phyloP scores from a whole-genome alignment of 2,329 filamentous ascomycete species.

The Massarina eburnea region DNA sequence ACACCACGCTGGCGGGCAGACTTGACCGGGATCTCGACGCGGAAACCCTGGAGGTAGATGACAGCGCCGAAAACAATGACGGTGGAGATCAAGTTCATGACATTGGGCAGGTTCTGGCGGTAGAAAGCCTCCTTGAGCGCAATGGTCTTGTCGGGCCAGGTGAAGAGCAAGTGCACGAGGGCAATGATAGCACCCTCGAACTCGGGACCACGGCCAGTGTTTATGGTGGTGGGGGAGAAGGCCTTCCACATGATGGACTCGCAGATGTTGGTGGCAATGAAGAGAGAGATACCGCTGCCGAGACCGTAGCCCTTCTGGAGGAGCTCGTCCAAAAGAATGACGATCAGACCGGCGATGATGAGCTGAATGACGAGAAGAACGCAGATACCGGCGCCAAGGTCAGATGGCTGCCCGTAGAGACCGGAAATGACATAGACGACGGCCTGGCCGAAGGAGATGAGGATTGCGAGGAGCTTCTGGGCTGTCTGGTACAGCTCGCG shows the following conservation, averaged over 20 bases:
- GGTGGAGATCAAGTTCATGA: constrained; percentile 97
- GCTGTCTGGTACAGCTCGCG: constrained; percentile 99
- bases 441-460: constrained; percentile 94
- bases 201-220: constrained; percentile 97
- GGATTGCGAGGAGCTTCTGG: constrained; percentile 89
- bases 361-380: constrained; percentile 98
- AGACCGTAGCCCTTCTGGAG: constrained; percentile 99
- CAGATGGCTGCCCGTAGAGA: constrained; percentile 93
- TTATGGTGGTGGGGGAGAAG: constrained; percentile 98
- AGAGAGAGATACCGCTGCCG: constrained; percentile 96
- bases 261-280: constrained; percentile 99
- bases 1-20: constrained; percentile 98
- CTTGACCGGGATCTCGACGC: constrained; percentile 99
- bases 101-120: constrained; percentile 97
- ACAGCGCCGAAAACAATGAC: constrained; percentile 92
- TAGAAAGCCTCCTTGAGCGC: constrained; percentile 99
- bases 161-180: constrained; percentile 95
- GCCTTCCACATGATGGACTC: constrained; percentile 99
- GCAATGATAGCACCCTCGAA: constrained; percentile 98
- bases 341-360: constrained; percentile 94
- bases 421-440: constrained; percentile 95
- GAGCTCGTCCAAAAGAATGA: constrained; percentile 98
- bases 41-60: constrained; percentile 99
- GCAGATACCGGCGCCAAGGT: constrained; percentile 96
- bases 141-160: constrained; percentile 99